Conservation (phyloP, 2,329 filamentous ascomycete genomes). For the Neophaeococcomyces mojaviensis region DNA sequence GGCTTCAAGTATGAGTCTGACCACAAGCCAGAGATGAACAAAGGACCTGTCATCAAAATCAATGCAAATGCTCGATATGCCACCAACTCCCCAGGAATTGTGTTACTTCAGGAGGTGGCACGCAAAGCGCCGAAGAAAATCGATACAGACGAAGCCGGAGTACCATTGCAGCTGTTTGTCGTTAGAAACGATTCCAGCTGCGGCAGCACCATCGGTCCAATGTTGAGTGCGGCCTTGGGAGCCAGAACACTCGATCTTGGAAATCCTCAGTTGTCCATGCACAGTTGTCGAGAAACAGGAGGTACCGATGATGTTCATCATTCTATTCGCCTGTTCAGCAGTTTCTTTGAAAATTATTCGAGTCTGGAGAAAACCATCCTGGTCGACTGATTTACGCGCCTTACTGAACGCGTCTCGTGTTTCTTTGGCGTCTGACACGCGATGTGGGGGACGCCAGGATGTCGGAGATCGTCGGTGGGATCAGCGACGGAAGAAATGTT, state of each 20-base stretch:
- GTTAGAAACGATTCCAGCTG: conserved; percentile 92
- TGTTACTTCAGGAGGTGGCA: conserved; percentile 82
- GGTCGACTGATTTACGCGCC: conserved; percentile 54
- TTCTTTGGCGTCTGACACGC: not conserved
- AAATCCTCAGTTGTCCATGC: conserved; percentile 93
- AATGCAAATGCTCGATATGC: conserved; percentile 97
- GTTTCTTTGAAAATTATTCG: conserved; percentile 82
- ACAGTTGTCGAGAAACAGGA: conserved; percentile 89
- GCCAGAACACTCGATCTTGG: conserved; percentile 85
- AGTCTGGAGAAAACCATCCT: conserved; percentile 73
- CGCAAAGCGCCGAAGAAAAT: conserved; percentile 46
- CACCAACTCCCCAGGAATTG: conserved; percentile 92
- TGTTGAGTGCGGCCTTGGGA: conserved; percentile 79
- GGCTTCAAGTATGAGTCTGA: conserved; percentile 81
- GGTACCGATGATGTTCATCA: conserved; percentile 82
- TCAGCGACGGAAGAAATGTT: conserved; percentile 3
- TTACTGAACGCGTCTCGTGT: not conserved
- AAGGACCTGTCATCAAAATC: conserved; percentile 92
- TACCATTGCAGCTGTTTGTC: conserved; percentile 91
- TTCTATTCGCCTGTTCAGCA: conserved; percentile 75
- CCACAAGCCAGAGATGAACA: conserved; percentile 92
- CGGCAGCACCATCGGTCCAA: conserved; percentile 95
- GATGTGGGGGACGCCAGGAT: not conserved
- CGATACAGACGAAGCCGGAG: conserved; percentile 52
- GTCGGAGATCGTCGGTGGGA: not conserved